These are phyloP conservation scores for Boletus albobrunnescens DNA, from an alignment of 1,284 basidiomycete species.

Conservation along the genomic window DNA sequence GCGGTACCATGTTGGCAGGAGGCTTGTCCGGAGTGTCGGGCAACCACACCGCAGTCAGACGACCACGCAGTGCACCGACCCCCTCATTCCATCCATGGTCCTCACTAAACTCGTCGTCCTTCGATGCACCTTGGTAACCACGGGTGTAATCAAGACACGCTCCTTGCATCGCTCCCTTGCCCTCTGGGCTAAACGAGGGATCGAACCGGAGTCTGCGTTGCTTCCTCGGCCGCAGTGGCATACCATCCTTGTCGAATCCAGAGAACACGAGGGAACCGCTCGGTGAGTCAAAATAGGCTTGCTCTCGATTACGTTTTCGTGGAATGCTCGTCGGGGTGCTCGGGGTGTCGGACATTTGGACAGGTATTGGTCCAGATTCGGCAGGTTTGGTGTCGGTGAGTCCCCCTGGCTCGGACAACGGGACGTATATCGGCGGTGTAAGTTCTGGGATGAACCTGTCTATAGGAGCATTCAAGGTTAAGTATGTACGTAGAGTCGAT, in stretches of 20 bases:
- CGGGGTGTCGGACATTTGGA: slow-evolving; percentile 16
- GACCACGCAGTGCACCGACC: background rate
- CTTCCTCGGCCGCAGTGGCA: slow-evolving; percentile 31
- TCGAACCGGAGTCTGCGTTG: slow-evolving; percentile 26
- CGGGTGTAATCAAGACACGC: background rate
- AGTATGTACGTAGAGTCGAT: background rate
- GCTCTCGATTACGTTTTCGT: slow-evolving; percentile 30
- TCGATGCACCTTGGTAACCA: background rate
- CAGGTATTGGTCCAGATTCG: background rate
- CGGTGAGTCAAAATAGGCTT: slow-evolving; percentile 29
- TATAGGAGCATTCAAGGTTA: slow-evolving; percentile 11
- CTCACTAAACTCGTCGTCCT: background rate
- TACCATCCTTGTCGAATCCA: slow-evolving; percentile 29
- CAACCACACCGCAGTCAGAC: background rate
- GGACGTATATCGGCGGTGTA: background rate
- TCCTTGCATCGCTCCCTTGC: background rate
- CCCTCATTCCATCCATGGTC: background rate
- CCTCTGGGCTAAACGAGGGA: slow-evolving; percentile 25
- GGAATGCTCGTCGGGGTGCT: slow-evolving; percentile 23
- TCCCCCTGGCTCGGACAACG: slow-evolving; percentile 4
- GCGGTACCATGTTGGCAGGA: background rate
- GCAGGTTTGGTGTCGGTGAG: background rate
- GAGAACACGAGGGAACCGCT: slow-evolving; percentile 28
- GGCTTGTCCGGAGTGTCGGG: slow-evolving; percentile 14
- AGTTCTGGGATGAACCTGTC: slow-evolving; percentile 17